Conservation (phyloP, 129 eudicot species). For the Artemisia annua region DNA sequence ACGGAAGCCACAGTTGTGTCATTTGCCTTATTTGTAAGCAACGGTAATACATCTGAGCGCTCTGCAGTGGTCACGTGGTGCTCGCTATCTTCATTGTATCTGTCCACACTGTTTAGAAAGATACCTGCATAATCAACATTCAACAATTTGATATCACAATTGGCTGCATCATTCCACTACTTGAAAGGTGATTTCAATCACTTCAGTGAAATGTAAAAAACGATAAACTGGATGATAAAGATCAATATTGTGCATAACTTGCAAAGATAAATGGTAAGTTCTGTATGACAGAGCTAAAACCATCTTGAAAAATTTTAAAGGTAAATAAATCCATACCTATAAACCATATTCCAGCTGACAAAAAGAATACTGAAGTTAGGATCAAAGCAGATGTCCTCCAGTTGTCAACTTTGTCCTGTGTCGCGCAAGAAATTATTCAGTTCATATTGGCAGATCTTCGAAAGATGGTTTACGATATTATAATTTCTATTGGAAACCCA, state of each 20-base stretch:
- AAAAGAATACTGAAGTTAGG: conserved; percentile 58
- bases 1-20: conserved; percentile 9
- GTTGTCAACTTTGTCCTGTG: conserved; percentile 69
- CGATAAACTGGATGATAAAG: neutral
- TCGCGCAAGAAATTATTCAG: neutral
- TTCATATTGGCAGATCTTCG: conserved; percentile 6
- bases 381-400: conserved; percentile 71
- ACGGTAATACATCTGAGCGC: conserved; percentile 47
- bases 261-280: conserved; percentile 7
- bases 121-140: conserved; percentile 52
- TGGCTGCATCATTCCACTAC: conserved; percentile 10
- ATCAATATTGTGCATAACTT: neutral
- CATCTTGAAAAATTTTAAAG: neutral
- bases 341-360: conserved; percentile 75
- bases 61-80: conserved; percentile 28
- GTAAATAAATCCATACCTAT: conserved; percentile 40
- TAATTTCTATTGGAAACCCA: neutral
- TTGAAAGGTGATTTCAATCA: neutral
- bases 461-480: neutral
- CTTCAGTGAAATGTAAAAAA: conserved; percentile 1
- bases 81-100: conserved; percentile 57
- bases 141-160: neutral
- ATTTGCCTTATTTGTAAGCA: conserved; percentile 50
- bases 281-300: neutral
- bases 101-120: conserved; percentile 68